These are phyloP conservation scores for Entelexis paramagnoliae DNA, from an alignment of 1,139 yeast species.

Conservation along the genomic window DNA sequence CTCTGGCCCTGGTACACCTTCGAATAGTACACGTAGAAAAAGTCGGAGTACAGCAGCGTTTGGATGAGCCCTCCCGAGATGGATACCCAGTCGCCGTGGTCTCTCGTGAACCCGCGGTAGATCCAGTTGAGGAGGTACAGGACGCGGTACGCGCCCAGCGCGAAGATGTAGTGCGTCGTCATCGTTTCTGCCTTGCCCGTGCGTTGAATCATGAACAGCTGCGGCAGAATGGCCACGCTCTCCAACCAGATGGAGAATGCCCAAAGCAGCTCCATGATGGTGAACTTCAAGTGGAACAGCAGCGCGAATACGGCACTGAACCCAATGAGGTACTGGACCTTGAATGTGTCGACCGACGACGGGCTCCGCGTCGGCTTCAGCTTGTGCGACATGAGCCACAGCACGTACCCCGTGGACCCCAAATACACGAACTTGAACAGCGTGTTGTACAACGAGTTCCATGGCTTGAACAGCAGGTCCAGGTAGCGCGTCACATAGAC, in stretches of 20 bases:
- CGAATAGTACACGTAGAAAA: constrained; percentile 81
- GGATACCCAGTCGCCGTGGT: constrained; percentile 59
- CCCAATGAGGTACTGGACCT: constrained; percentile 56
- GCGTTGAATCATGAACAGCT: constrained; percentile 76
- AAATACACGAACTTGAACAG: constrained; percentile 75
- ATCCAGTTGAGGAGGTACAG: constrained; percentile 91
- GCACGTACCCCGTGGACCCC: constrained; percentile 61
- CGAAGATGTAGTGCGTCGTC: constrained; percentile 87
- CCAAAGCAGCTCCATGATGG: constrained; percentile 43
- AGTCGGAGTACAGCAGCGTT: constrained; percentile 82
- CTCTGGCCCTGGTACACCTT: constrained; percentile 74
- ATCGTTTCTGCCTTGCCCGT: constrained; percentile 82
- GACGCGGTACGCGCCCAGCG: constrained; percentile 80
- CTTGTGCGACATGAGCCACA: constrained; percentile 57
- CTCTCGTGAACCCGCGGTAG: constrained; percentile 66
- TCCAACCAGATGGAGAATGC: constrained; percentile 46
- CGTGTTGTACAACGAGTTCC: constrained; percentile 58
- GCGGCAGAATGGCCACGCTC: constrained; percentile 85
- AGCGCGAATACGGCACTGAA: constrained; percentile 54
- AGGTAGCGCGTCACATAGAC: constrained; percentile 76
- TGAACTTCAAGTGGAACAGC: constrained; percentile 56
- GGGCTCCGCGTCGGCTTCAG: constrained; percentile 46
- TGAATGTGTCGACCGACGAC: constrained; percentile 61
- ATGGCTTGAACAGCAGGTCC: constrained; percentile 47
- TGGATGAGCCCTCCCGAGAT: constrained; percentile 74